These are phyloP conservation scores for Paramecium tetraurelia DNA, from an alignment of 73 alveolate species.

Conservation along the genomic window DNA sequence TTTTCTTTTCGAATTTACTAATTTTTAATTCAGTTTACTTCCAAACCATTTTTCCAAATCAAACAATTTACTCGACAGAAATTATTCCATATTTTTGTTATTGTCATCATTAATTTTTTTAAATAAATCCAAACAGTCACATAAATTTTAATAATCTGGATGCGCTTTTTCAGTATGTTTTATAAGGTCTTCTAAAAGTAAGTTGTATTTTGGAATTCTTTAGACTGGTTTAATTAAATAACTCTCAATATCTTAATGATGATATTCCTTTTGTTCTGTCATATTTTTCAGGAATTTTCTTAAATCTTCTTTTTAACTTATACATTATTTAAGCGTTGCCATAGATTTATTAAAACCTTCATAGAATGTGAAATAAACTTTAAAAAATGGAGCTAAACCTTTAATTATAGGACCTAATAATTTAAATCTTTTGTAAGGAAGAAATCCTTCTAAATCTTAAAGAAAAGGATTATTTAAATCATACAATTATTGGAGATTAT, in stretches of 20 bases:
- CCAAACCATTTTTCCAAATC: neutral
- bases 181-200: neutral
- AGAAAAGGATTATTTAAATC: neutral
- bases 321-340: neutral
- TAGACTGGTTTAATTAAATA: conserved; percentile 33
- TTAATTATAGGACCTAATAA: neutral
- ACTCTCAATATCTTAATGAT: neutral
- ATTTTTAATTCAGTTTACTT: neutral
- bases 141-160: neutral
- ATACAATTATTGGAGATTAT: neutral
- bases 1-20: conserved; percentile 18
- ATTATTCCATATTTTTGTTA: neutral
- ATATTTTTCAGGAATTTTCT: neutral
- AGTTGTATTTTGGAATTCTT: conserved; percentile 33
- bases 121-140: neutral
- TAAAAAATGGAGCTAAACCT: conserved; percentile 19
- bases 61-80: neutral
- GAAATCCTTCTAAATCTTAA: neutral
- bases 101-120: neutral
- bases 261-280: neutral
- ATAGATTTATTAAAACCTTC: neutral
- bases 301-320: neutral
- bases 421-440: neutral
- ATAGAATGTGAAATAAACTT: neutral
- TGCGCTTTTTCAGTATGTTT: neutral